Evolutionary conservation across 176 grass and related monocot genomes (phyloP), one percentile per base, ranked within the genome.

Genomic region (Aegilops longissima): DNA sequence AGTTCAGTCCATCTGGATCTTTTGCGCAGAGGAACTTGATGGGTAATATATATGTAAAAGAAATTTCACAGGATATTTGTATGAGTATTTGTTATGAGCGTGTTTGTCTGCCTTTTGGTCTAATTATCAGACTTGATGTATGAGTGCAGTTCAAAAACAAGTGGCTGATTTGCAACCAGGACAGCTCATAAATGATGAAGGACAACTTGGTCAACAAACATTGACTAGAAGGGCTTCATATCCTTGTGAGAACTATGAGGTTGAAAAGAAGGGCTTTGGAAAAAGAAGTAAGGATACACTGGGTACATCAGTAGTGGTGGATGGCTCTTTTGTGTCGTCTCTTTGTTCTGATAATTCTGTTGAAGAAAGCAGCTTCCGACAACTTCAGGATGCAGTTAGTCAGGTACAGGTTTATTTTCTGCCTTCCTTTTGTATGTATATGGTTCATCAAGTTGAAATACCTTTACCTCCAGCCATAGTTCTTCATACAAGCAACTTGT

Each of bases 371-470:
- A 94, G 88, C 39, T 94, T 95, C 85, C 84, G 40, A 63, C 90
- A 95, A 74, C 96, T 98, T 78, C 92, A 92, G 77, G 83, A 91
- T 88, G 92, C 93, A 83, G 92, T 95, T 83, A 87, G 84, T 91
- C 93, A 95, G 96, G 96, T 98, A 84, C 70, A 80, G 40, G 39
- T 4, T 86, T 76, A 51, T 51, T 58, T 91, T 76, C 44, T 52
- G 25, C 45, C 73, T 51, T 76, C 71, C 44, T 30, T 70, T 16
- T 70, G 10, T 82, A 44, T 29, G 73, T 68, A 36, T 68, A 36
- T 58, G 38, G 42, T 73, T 11, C 56, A 61, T 68, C 77, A 85
- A 84, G 61, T 76, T 44, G 21, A 71, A 54, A 81, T 75, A 81
- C 69, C 24, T 38, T 54, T 54, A 8, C 12, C 40, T 65, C 76